Base-by-base conservation (phyloP, 2,329 filamentous ascomycete species). In the Aspergillus tubingensis region DNA sequence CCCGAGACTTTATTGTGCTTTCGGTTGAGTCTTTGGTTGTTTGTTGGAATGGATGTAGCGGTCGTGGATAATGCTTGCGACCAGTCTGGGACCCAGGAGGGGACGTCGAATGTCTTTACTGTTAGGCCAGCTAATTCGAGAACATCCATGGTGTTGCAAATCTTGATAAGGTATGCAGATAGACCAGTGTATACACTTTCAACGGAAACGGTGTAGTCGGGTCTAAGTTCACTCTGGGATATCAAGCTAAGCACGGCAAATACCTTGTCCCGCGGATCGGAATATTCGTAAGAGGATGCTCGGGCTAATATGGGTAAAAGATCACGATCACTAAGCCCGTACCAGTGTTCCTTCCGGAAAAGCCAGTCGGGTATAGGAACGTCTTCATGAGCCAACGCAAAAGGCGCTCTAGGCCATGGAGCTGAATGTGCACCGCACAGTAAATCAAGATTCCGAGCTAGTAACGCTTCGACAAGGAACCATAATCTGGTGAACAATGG, bases 51-150 rank as follows among this genome's bases (percentile, higher is more conserved):
- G n/a, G 1, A 21, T 21, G 10, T 53, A 21, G n/a, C 44, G 2
- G 3, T 11, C 36, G 8, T 50, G 50, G 6, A 59, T 43, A 54
- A 21, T 17, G 15, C 49, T 19, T 51, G 52, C 21, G 43, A 59
- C 57, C 52, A 59, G 38, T 59, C 57, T 13, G 52, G 57, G 8
- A 59, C 51, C 57, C 57, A 59, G 8, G 52, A 59, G 5, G 57
- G 57, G 43, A 59, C 21, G 11, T 17, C 19, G 19, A 54, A 50
- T 1, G 13, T n/a, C n/a, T n/a, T 43, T 3, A 17, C 8, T 7
- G 23, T 48, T 19, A 41, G 32, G 8, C 51, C 52, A 11, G 57
- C 57, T 5, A 50, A 11, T 5, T 32, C 39, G n/a, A 59, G 23
- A 8, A 59, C 7, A 15, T 59, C 50, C 49, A 48, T 47, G 1